These are phyloP conservation scores for Coemansia reversa DNA, from an alignment of 192 early-diverging fungal species.

Conservation along the genomic window DNA sequence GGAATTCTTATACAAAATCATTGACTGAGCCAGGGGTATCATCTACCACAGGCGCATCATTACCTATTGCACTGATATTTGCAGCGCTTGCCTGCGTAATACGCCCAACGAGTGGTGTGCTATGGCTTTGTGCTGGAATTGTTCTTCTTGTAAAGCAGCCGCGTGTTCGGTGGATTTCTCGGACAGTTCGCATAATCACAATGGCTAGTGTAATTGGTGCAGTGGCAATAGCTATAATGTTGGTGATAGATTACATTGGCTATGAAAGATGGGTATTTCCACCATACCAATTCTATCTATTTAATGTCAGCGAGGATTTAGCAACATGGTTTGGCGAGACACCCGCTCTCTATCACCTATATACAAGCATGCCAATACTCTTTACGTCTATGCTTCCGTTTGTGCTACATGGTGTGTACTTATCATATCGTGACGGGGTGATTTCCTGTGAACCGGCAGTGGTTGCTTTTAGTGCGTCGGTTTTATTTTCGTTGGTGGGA, in stretches of 20 bases:
- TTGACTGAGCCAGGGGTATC: not conserved
- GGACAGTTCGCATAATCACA: slow-evolving; percentile 13
- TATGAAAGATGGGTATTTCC: slow-evolving; percentile 72
- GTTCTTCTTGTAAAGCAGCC: slow-evolving; percentile 53
- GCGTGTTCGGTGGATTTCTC: slow-evolving; percentile 8
- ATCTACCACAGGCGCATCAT: not conserved
- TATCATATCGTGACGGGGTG: slow-evolving; percentile 11
- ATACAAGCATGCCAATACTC: slow-evolving; percentile 76
- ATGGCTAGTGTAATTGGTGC: slow-evolving; percentile 19
- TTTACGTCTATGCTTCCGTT: slow-evolving; percentile 74
- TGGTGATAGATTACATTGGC: slow-evolving; percentile 65
- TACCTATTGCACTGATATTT: slow-evolving; percentile 58
- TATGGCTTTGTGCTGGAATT: slow-evolving; percentile 80
- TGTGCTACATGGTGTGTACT: slow-evolving; percentile 56
- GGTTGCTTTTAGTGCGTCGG: slow-evolving; percentile 54
- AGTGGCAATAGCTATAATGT: slow-evolving; percentile 52
- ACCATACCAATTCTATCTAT: slow-evolving; percentile 74
- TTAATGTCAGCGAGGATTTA: slow-evolving; percentile 80
- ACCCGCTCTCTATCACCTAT: slow-evolving; percentile 88
- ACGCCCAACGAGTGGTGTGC: slow-evolving; percentile 81
- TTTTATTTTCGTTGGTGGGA: slow-evolving; percentile 70
- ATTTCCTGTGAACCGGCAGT: slow-evolving; percentile 27
- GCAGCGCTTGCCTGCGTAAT: slow-evolving; percentile 83
- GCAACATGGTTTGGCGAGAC: slow-evolving; percentile 91
- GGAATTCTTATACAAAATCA: slow-evolving; percentile 16